Evolutionary conservation across 2,329 filamentous ascomycete species (phyloP).

Genomic region (Phoma sp.): DNA sequence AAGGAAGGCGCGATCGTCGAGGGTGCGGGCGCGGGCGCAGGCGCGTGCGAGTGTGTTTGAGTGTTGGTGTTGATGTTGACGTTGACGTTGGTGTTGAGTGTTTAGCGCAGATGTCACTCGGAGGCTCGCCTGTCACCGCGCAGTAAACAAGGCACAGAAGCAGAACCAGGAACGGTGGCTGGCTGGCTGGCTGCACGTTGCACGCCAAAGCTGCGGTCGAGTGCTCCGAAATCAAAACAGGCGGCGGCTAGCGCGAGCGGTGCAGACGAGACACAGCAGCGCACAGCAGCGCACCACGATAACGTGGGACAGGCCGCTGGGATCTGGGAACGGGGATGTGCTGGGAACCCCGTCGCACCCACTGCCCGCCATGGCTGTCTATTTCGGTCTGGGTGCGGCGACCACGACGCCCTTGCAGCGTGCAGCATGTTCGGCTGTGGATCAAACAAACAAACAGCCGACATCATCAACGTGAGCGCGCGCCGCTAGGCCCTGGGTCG

Average conservation of each 20-base stretch:
- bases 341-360: background rate
- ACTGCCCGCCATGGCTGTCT: background rate
- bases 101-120: slow-evolving; percentile 2
- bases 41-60: background rate
- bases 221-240: slow-evolving; percentile 32
- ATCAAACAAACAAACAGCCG: slow-evolving; percentile 11
- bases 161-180: background rate
- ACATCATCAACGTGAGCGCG: too few relatives aligned
- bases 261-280: slow-evolving; percentile 26
- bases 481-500: too few relatives aligned
- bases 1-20: slow-evolving; percentile 13
- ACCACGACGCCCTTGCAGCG: slow-evolving; percentile 12
- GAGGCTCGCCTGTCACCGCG: slow-evolving; percentile 11
- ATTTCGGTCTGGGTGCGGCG: background rate
- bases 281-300: slow-evolving; percentile 35
- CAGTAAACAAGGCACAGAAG: slow-evolving; percentile 30
- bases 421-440: background rate
- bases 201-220: slow-evolving; percentile 13
- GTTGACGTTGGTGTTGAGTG: slow-evolving; percentile 1
- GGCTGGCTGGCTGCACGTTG: slow-evolving; percentile 12
- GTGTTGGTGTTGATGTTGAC: too few relatives aligned
- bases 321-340: background rate
- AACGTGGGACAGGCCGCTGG: slow-evolving; percentile 27
- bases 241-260: slow-evolving; percentile 31
- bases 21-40: background rate